These are phyloP conservation scores for Botrytis tulipae DNA, from an alignment of 2,329 filamentous ascomycete species.

Conservation along the genomic window DNA sequence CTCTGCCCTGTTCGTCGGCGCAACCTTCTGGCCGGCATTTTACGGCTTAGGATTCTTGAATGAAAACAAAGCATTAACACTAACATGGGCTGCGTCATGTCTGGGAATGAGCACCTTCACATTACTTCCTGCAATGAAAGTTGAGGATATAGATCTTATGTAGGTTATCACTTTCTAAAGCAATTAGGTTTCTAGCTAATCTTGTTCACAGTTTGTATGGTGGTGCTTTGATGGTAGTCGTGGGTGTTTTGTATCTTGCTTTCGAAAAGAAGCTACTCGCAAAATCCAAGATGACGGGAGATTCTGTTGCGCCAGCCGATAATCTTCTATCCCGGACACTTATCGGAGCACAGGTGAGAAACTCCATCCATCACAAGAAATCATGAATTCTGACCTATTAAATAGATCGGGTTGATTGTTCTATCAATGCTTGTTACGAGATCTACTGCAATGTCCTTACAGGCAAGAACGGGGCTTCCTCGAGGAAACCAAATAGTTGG, in stretches of 20 bases:
- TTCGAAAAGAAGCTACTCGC: slow-evolving; percentile 61
- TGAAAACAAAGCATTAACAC: slow-evolving; percentile 60
- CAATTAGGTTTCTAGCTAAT: slow-evolving; percentile 23
- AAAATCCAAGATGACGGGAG: slow-evolving; percentile 30
- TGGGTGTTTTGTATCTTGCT: slow-evolving; percentile 74
- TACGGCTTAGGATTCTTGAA: slow-evolving; percentile 73
- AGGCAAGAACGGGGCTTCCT: slow-evolving; percentile 81
- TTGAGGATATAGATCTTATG: slow-evolving; percentile 74
- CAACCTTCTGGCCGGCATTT: slow-evolving; percentile 71
- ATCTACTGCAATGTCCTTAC: slow-evolving; percentile 80
- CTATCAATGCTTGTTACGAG: slow-evolving; percentile 83
- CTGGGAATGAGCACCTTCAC: slow-evolving; percentile 87
- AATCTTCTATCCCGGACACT: slow-evolving; percentile 56
- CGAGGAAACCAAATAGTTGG: slow-evolving; percentile 84
- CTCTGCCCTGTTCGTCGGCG: slow-evolving; percentile 74
- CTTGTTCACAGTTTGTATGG: slow-evolving; percentile 61
- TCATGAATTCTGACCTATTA: slow-evolving; percentile 41
- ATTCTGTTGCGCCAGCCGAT: slow-evolving; percentile 39
- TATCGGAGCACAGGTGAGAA: slow-evolving; percentile 62
- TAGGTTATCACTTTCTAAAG: slow-evolving; percentile 44
- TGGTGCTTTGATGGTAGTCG: slow-evolving; percentile 71
- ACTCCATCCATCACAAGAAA: neutral
- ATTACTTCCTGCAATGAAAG: slow-evolving; percentile 80
- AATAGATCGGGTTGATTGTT: slow-evolving; percentile 66
- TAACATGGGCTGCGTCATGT: slow-evolving; percentile 75